phyloP scores from a whole-genome alignment of 2,329 filamentous ascomycete genomes.

The Sporothrix variecibatus region DNA sequence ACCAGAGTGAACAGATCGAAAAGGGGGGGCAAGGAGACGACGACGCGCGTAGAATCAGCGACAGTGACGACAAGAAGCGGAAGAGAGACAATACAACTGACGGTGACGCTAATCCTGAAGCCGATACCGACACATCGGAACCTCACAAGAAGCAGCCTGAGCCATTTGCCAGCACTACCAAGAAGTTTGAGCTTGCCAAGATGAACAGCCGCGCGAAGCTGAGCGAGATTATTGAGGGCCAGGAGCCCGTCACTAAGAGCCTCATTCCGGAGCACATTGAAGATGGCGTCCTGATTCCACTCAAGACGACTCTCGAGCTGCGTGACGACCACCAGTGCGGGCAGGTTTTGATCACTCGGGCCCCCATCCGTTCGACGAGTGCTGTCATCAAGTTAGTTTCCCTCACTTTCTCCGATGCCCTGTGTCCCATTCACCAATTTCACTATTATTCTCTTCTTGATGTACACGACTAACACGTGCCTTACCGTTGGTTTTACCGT shows the following conservation, averaged over 20 bases:
- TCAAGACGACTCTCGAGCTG: conserved; percentile 66
- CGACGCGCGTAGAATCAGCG: conserved; percentile 18
- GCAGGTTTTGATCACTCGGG: conserved; percentile 69
- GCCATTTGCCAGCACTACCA: not conserved
- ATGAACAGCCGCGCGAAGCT: conserved; percentile 31
- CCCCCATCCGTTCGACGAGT: conserved; percentile 72
- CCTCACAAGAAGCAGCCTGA: not conserved
- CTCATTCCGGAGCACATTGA: conserved; percentile 41
- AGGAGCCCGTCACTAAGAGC: conserved; percentile 38
- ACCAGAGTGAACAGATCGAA: not conserved
- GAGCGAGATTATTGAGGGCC: conserved; percentile 34
- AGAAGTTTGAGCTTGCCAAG: conserved; percentile 25
- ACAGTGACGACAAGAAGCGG: conserved; percentile 26
- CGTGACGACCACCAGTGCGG: conserved; percentile 60
- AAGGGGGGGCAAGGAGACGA: conserved; percentile 26
- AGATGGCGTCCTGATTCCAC: conserved; percentile 57
- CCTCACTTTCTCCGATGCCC: not conserved
- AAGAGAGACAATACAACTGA: conserved; percentile 9
- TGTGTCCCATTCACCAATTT: not conserved
- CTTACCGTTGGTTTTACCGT: not conserved
- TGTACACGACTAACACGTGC: not conserved
- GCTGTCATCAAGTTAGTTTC: conserved; percentile 67
- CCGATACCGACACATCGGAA: not conserved
- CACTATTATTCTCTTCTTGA: too few species aligned
- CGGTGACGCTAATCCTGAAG: not conserved